Evolutionary conservation across 257 asterid genomes (phyloP).

Genomic region (Vinca minor): DNA sequence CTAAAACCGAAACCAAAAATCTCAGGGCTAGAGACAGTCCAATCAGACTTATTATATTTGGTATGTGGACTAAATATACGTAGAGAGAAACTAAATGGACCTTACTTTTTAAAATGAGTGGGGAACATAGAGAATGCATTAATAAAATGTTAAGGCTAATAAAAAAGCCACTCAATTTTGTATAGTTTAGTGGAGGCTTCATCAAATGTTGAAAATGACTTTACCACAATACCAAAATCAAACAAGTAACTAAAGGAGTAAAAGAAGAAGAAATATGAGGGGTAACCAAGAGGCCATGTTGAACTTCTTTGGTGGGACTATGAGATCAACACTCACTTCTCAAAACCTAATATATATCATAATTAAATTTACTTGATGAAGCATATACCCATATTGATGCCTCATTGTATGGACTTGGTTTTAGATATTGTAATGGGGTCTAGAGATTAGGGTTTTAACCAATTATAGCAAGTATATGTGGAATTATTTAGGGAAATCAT

Average conservation of each 20-base stretch:
- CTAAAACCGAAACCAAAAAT: too few relatives aligned
- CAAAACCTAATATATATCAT: background rate
- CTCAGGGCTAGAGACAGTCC: too few relatives aligned
- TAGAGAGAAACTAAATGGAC: background rate
- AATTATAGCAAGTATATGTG: slow-evolving; percentile 9
- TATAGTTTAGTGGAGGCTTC: slow-evolving; percentile 12
- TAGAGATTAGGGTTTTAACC: slow-evolving; percentile 4
- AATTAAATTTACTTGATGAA: background rate
- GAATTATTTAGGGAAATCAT: background rate
- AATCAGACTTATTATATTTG: too few relatives aligned
- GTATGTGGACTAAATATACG: too few relatives aligned
- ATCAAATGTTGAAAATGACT: slow-evolving; percentile 15
- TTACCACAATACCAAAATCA: slow-evolving; percentile 1
- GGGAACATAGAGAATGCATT: slow-evolving; percentile 14
- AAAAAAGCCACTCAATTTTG: slow-evolving; percentile 8
- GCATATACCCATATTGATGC: slow-evolving; percentile 1
- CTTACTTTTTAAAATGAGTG: slow-evolving; percentile 10
- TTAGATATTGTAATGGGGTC: slow-evolving; percentile 6
- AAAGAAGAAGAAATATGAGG: background rate
- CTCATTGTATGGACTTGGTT: slow-evolving; percentile 21
- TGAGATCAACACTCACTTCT: slow-evolving; percentile 1
- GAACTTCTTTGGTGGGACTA: slow-evolving; percentile 8
- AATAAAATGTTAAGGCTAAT: slow-evolving; percentile 2
- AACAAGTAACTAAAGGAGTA: background rate
- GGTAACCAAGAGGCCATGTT: slow-evolving; percentile 4